These are phyloP conservation scores for Suillus occidentalis DNA, from an alignment of 768 basidiomycete species.

Conservation along the genomic window DNA sequence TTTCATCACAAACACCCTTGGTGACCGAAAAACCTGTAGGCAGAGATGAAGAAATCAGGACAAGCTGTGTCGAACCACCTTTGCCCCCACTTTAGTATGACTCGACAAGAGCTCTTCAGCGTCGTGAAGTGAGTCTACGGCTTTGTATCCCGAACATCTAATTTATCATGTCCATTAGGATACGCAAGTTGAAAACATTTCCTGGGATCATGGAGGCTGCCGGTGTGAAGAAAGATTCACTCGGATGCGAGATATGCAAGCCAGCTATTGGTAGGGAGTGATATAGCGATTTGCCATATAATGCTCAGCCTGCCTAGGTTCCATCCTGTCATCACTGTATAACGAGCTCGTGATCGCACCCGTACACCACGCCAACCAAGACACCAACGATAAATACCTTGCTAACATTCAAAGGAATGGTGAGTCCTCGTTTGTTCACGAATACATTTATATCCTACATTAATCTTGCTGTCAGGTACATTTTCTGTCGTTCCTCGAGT, in stretches of 20 bases:
- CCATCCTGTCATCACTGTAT: conserved; percentile 49
- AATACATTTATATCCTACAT: neutral
- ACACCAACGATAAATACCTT: conserved; percentile 68
- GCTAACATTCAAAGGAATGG: conserved; percentile 75
- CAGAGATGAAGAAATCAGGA: conserved; percentile 69
- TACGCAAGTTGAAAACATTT: conserved; percentile 62
- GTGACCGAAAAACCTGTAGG: conserved; percentile 34
- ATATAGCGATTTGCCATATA: neutral
- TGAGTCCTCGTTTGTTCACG: conserved; percentile 5
- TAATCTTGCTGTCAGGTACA: conserved; percentile 37
- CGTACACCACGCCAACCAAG: conserved; percentile 65
- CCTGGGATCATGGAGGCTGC: conserved; percentile 49
- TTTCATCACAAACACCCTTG: neutral
- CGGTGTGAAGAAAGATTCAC: conserved; percentile 46
- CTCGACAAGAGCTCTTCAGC: conserved; percentile 66
- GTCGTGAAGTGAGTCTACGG: conserved; percentile 44
- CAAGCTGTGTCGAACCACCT: conserved; percentile 56
- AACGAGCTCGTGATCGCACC: conserved; percentile 68
- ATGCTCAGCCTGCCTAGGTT: conserved; percentile 17
- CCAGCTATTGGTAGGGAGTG: conserved; percentile 52
- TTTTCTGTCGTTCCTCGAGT: conserved; percentile 74
- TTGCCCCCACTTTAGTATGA: conserved; percentile 65
- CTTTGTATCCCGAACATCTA: neutral
- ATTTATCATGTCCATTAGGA: conserved; percentile 27
- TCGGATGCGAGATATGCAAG: conserved; percentile 76